A percentile compares a stretch with the other conserved stretches of the same genome.
Conservation (phyloP, 306 rosid genomes). For the Quercus dentata region DNA sequence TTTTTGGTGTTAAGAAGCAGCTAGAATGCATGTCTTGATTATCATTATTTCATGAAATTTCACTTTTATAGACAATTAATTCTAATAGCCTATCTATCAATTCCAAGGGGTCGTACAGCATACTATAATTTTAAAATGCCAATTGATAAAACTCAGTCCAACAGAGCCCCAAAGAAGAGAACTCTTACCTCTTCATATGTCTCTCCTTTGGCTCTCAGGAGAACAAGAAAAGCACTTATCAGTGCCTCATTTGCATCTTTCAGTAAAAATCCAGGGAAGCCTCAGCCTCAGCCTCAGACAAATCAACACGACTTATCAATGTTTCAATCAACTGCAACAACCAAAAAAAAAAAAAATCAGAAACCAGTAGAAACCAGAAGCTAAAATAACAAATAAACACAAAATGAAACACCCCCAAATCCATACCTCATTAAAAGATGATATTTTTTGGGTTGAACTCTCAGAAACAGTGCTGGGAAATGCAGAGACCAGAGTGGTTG, state of each 20-base stretch:
- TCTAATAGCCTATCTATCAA: too few species aligned
- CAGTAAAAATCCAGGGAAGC: slow-evolving; percentile 62
- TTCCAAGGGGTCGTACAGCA: too few species aligned
- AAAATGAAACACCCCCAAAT: background rate
- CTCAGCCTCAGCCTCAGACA: slow-evolving; percentile 72
- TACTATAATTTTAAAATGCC: too few species aligned
- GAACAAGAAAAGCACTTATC: slow-evolving; percentile 85
- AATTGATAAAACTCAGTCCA: background rate
- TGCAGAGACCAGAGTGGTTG: slow-evolving; percentile 22
- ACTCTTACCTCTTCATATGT: slow-evolving; percentile 76
- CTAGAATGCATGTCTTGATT: too few species aligned
- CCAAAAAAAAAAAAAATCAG: background rate
- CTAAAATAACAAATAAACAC: background rate
- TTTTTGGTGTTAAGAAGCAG: too few species aligned
- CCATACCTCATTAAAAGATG: slow-evolving; percentile 40
- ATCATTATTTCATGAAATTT: too few species aligned
- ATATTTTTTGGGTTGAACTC: background rate
- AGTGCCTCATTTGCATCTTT: slow-evolving; percentile 64
- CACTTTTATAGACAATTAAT: too few species aligned
- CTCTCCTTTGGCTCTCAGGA: slow-evolving; percentile 90
- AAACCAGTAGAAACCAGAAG: background rate
- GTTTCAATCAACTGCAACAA: slow-evolving; percentile 66
- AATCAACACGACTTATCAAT: slow-evolving; percentile 53
- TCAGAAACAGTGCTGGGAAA: slow-evolving; percentile 4
- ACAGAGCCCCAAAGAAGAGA: background rate